These are phyloP conservation scores for Penicillium mononematosum DNA, from an alignment of 495 filamentous ascomycete species.

Conservation along the genomic window DNA sequence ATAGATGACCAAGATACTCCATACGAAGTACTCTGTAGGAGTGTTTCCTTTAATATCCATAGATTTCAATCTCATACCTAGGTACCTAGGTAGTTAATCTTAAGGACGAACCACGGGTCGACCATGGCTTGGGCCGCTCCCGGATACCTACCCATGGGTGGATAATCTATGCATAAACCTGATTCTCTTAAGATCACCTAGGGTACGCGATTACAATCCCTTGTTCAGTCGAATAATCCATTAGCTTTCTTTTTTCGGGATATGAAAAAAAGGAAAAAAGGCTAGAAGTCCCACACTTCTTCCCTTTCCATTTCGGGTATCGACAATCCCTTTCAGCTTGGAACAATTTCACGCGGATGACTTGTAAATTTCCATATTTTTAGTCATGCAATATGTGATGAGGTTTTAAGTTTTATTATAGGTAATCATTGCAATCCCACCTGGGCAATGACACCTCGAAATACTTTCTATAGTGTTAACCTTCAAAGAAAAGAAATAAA, in stretches of 20 bases:
- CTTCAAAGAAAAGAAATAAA: not conserved
- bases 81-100: too few species aligned
- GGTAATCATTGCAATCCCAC: not conserved
- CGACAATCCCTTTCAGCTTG: not conserved
- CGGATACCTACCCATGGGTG: constrained; percentile 5
- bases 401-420: not conserved
- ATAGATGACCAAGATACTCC: not conserved
- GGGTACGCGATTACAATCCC: not conserved
- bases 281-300: constrained; percentile 4
- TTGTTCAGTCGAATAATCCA: not conserved
- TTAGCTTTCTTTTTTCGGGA: constrained; percentile 3
- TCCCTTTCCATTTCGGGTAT: not conserved
- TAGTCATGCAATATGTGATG: not conserved
- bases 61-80: not conserved
- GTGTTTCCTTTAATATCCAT: not conserved
- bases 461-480: constrained; percentile 2
- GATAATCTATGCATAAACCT: constrained; percentile 1
- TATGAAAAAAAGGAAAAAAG: not conserved
- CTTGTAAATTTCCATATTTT: not conserved
- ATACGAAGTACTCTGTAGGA: not conserved
- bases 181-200: not conserved
- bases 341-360: not conserved
- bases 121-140: constrained; percentile 16
- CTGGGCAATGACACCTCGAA: not conserved
- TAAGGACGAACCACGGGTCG: constrained; percentile 17